Evolutionary conservation across 1,284 basidiomycete species (phyloP), one percentile per base, ranked within the genome.

Genomic region (Boletus hoseneyae): DNA sequence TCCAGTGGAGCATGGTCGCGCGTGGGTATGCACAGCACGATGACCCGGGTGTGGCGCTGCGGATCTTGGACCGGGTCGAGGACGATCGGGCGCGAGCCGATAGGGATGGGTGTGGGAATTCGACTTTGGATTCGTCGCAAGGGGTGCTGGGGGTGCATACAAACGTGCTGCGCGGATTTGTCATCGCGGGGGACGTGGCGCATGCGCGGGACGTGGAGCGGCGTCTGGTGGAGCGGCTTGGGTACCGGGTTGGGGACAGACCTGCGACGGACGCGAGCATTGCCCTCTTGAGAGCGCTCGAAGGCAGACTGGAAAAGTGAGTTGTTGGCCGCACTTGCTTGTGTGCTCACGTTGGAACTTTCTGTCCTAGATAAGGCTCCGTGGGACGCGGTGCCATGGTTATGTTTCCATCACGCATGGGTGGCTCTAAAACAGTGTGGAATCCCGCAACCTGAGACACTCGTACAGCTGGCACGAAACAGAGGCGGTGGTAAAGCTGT

Each of bases 91-190:
- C 34, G 16, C 34, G 34, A 3, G 18, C 10, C 5, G 16, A n/a
- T 3, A 2, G 34, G 10, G 10, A 9, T 18, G 34, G 12, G 11
- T 1, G 2, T 13, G 29, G 29, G 11, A 30, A 12, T 30, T 11
- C 29, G 29, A 10, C 10, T 10, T 12, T 30, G 29, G 29, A 30
- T 11, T 51, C 52, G 18, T 25, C 23, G 23, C 51, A 62, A 25
- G 23, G n/a, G 19, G 43, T 53, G 9, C 25, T 69, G 16, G 58
- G 60, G 3, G 46, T 61, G 3, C 57, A 70, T 21, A 70, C 67
- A 0, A 61, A 61, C 16, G 63, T 69, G 44, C 44, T 74, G 29
- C 59, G 60, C 8, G 63, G 62, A 11, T 58, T 73, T 29, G 47
- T 68, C 6, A n/a, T 61, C 16, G 50, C 56, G 5, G 53, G 53